Percentiles rank a stretch among this genome's conserved stretches.
Conservation (phyloP, 441 rosid genomes). For the Metrosideros polymorpha region DNA sequence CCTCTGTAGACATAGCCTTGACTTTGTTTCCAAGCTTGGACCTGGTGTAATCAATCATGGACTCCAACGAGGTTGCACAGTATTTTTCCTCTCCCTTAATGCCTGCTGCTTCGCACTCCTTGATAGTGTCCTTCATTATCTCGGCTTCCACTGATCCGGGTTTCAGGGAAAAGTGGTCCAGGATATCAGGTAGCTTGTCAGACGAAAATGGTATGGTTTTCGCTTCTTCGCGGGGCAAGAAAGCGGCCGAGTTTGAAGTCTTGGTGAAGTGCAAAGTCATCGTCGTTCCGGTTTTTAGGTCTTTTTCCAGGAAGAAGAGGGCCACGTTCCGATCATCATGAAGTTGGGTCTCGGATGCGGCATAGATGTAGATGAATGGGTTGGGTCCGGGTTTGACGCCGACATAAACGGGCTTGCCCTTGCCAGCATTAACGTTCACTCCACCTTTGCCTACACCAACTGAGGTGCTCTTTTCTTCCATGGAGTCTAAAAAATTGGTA, state of each 20-base stretch:
- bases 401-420: neutral
- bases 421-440: too few relatives aligned
- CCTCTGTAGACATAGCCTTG: conserved; percentile 52
- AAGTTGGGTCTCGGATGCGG: neutral
- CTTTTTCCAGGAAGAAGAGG: conserved; percentile 9
- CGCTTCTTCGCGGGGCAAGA: conserved; percentile 49
- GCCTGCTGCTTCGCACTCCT: conserved; percentile 50
- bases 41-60: conserved; percentile 60
- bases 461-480: conserved; percentile 44
- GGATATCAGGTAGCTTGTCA: conserved; percentile 35
- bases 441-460: conserved; percentile 29
- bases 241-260: conserved; percentile 24
- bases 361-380: accelerated
- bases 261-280: conserved; percentile 47
- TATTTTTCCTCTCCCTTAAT: conserved; percentile 64
- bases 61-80: conserved; percentile 70
- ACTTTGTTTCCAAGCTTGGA: conserved; percentile 48
- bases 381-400: neutral
- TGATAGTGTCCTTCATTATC: conserved; percentile 48
- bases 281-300: conserved; percentile 12
- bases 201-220: conserved; percentile 58
- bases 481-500: conserved; percentile 16
- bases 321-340: neutral
- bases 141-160: conserved; percentile 47
- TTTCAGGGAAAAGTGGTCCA: conserved; percentile 30